A percentile compares a stretch with the other conserved stretches of the same genome.
Conservation (phyloP, 2,329 filamentous ascomycete species). For the Beauveria pseudobassiana region DNA sequence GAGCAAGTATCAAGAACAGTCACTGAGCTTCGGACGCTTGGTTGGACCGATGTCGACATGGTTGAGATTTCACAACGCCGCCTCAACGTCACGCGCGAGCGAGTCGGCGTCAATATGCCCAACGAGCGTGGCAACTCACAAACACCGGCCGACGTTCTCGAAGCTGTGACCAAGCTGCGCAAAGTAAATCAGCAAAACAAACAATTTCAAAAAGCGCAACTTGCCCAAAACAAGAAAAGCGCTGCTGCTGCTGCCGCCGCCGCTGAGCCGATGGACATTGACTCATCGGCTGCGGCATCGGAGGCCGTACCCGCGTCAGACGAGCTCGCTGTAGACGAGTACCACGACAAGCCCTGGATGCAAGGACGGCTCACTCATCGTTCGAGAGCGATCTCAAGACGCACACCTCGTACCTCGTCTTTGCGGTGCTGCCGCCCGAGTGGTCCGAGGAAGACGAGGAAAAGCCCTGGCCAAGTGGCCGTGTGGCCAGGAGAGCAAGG, state of each 20-base stretch:
- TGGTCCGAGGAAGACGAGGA: constrained; percentile 82
- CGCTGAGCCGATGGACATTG: constrained; percentile 32
- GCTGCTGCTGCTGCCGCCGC: constrained; percentile 19
- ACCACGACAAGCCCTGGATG: constrained; percentile 52
- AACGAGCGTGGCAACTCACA: constrained; percentile 65
- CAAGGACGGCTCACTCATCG: constrained; percentile 73
- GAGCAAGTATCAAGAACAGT: constrained; percentile 90
- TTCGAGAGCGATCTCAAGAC: constrained; percentile 83
- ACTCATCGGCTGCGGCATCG: constrained; percentile 22
- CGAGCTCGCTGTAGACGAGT: constrained; percentile 17
- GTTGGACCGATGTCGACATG: constrained; percentile 92
- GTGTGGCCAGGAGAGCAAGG: constrained; percentile 43
- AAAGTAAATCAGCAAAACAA: constrained; percentile 64
- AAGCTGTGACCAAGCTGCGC: constrained; percentile 66
- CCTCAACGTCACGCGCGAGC: constrained; percentile 75
- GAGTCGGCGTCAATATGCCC: constrained; percentile 59
- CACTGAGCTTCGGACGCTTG: constrained; percentile 67
- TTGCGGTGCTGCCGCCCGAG: constrained; percentile 78
- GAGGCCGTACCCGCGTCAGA: constrained; percentile 17
- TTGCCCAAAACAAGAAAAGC: constrained; percentile 18
- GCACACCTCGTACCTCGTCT: constrained; percentile 94
- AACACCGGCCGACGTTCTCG: constrained; percentile 65
- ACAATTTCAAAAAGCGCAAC: constrained; percentile 48
- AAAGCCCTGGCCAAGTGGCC: constrained; percentile 57
- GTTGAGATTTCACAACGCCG: constrained; percentile 77